phyloP scores from a whole-genome alignment of 257 asterid species.

The Agastache rugosa region DNA sequence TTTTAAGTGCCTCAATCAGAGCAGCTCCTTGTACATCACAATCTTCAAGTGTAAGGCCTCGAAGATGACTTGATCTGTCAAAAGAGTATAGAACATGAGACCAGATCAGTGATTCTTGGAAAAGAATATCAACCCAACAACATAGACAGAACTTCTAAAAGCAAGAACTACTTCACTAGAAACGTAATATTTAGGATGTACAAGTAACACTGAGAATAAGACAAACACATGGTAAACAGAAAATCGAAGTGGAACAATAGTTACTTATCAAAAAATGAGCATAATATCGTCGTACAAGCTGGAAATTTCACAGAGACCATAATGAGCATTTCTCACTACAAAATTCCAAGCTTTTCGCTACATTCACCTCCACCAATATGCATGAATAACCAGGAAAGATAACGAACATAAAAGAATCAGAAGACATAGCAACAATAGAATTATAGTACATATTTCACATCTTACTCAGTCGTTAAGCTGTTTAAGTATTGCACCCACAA shows the following conservation, averaged over 20 bases:
- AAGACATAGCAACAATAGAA: neutral
- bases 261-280: too few species aligned
- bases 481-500: too few species aligned
- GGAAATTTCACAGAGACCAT: neutral
- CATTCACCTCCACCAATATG: too few species aligned
- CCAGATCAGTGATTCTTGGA: neutral
- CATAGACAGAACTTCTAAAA: neutral
- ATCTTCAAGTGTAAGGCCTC: conserved; percentile 41
- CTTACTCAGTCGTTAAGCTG: too few species aligned
- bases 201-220: neutral
- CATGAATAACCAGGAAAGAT: neutral
- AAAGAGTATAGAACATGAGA: conserved; percentile 4
- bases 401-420: neutral
- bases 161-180: neutral
- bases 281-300: too few species aligned
- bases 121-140: neutral
- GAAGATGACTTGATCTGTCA: conserved; percentile 49
- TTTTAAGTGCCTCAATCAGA: conserved; percentile 41
- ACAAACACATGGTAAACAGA: neutral
- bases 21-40: conserved; percentile 21
- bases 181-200: neutral
- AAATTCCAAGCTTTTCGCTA: neutral
- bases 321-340: neutral
- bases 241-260: neutral
- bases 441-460: too few species aligned